A percentile compares a stretch with the other conserved stretches of the same genome.
These are phyloP conservation scores for Syzygium aqueum DNA, from an alignment of 345 rosid genomes.

Conservation along the genomic window DNA sequence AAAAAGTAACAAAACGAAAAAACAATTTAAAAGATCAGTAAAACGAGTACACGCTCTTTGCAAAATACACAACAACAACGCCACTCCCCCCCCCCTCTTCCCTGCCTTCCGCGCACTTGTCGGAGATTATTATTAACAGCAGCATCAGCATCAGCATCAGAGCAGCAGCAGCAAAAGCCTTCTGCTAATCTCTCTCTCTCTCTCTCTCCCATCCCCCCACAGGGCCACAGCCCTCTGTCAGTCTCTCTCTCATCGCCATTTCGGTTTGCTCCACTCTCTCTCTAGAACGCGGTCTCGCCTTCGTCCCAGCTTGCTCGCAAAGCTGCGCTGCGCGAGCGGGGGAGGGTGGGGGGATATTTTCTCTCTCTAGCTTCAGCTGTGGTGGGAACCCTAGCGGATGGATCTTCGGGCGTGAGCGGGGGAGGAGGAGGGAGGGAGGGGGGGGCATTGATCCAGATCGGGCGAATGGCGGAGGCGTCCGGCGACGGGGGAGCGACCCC, in stretches of 20 bases:
- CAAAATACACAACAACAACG: not conserved
- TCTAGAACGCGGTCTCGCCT: not conserved
- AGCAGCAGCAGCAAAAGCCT: too few relatives aligned
- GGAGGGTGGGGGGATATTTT: not conserved
- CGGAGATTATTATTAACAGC: not conserved
- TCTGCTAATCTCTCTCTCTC: not conserved
- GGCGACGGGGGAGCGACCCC: conserved; percentile 22
- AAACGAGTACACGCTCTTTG: not conserved
- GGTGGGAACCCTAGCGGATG: not conserved
- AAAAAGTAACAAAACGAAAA: not conserved
- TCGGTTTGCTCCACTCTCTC: not conserved
- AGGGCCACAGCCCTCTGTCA: not conserved
- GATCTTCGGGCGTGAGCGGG: not conserved
- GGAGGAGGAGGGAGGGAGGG: not conserved
- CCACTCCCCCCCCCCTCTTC: not conserved
- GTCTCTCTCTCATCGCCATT: not conserved
- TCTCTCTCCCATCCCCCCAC: too few relatives aligned
- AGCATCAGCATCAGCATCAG: too few relatives aligned
- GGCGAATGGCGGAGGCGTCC: conserved; percentile 39
- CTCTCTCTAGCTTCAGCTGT: not conserved
- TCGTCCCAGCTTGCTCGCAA: not conserved
- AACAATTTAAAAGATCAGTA: not conserved
- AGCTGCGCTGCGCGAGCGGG: not conserved
- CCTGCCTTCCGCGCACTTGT: not conserved
- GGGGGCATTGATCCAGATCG: conserved; percentile 22